Evolutionary conservation across 257 asterid species (phyloP).

Genomic region (Ocimum tenuiflorum): DNA sequence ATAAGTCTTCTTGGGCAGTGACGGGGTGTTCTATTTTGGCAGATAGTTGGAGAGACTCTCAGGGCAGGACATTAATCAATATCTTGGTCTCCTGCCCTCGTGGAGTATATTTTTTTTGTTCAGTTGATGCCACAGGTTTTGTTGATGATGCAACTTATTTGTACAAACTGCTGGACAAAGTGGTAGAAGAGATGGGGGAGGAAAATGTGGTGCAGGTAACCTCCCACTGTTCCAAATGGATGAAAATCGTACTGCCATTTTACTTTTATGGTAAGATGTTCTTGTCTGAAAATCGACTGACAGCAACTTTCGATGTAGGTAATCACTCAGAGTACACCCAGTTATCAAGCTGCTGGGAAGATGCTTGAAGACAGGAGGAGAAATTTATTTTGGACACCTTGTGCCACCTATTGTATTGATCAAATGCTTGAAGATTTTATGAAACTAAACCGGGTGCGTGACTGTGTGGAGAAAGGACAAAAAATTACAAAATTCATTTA

Average conservation of each 20-base stretch:
- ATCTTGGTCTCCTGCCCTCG: conserved; percentile 83
- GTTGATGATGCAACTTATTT: conserved; percentile 57
- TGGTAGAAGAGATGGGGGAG: conserved; percentile 89
- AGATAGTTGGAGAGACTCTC: conserved; percentile 72
- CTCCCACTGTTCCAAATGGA: conserved; percentile 2
- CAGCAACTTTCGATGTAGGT: conserved; percentile 43
- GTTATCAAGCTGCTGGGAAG: conserved; percentile 86
- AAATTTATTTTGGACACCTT: conserved; percentile 78
- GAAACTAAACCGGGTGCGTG: conserved; percentile 62
- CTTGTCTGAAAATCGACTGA: conserved; percentile 20
- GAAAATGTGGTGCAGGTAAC: conserved; percentile 84
- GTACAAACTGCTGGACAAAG: conserved; percentile 74
- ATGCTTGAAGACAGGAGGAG: conserved; percentile 84
- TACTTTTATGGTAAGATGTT: conserved; percentile 2
- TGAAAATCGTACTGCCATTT: background rate
- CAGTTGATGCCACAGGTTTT: conserved; percentile 69
- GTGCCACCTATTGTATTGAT: conserved; percentile 73
- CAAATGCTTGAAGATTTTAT: conserved; percentile 59
- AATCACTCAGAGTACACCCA: conserved; percentile 65
- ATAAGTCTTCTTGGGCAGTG: conserved; percentile 79
- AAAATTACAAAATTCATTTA: conserved; percentile 70
- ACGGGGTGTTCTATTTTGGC: conserved; percentile 89
- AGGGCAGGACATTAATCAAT: conserved; percentile 58
- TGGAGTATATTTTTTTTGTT: conserved; percentile 75
- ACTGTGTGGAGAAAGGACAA: conserved; percentile 75